phyloP scores from a whole-genome alignment of 768 basidiomycete species.

The Termitomyces sp. region DNA sequence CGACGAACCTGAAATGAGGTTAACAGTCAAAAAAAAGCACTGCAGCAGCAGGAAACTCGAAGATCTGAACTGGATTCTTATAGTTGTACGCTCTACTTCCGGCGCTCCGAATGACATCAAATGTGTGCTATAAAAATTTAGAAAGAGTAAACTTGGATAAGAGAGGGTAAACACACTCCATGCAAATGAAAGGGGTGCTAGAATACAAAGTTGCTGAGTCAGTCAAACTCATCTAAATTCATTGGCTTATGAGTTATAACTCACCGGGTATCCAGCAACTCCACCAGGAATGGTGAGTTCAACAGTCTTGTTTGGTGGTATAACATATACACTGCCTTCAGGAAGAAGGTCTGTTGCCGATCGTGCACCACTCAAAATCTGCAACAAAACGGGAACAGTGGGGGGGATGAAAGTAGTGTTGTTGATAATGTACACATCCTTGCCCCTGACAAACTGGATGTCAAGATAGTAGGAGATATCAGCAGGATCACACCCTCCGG shows the following conservation, averaged over 20 bases:
- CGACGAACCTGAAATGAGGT: slow-evolving; percentile 7
- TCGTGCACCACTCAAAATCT: not conserved
- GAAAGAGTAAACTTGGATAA: not conserved
- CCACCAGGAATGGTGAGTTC: slow-evolving; percentile 37
- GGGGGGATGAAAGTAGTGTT: not conserved
- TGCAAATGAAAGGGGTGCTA: slow-evolving; percentile 25
- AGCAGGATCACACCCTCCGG: not conserved
- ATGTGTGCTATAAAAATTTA: slow-evolving; percentile 21
- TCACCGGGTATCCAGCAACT: slow-evolving; percentile 22
- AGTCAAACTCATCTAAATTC: slow-evolving; percentile 1
- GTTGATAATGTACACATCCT: not conserved
- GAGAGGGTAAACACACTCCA: slow-evolving; percentile 13
- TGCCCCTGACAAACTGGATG: not conserved
- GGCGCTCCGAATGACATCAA: slow-evolving; percentile 30
- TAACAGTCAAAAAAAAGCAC: not conserved
- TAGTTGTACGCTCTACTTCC: slow-evolving; percentile 27
- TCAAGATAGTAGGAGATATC: not conserved
- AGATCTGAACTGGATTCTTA: slow-evolving; percentile 31
- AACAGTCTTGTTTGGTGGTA: slow-evolving; percentile 38
- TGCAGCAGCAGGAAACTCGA: not conserved
- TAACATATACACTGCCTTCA: slow-evolving; percentile 30
- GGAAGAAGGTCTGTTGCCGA: slow-evolving; percentile 21
- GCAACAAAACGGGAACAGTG: slow-evolving; percentile 1
- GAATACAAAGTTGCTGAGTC: not conserved
- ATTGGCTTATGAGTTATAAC: not conserved